These are phyloP conservation scores for Globisporangium orthogonon DNA, from an alignment of 352 stramenopile species.

Conservation along the genomic window DNA sequence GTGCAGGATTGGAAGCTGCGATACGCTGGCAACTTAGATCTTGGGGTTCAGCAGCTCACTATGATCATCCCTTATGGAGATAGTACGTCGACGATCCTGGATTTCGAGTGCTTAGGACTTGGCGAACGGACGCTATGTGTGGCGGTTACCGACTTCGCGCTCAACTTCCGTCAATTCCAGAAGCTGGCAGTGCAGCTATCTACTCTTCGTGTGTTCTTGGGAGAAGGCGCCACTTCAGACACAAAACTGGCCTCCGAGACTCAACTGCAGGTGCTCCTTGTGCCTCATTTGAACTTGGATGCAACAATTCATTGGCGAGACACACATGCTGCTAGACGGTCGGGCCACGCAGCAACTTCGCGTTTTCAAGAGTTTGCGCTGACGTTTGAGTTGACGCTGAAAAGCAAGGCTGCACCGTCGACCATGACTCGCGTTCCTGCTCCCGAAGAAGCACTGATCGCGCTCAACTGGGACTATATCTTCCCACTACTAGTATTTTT, in stretches of 20 bases:
- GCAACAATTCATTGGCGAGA: slow-evolving; percentile 23
- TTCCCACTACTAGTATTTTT: slow-evolving; percentile 56
- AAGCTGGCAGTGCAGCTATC: slow-evolving; percentile 34
- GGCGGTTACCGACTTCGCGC: slow-evolving; percentile 26
- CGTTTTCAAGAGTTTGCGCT: slow-evolving; percentile 26
- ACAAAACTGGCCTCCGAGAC: background rate
- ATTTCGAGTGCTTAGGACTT: slow-evolving; percentile 8
- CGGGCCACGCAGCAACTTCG: background rate
- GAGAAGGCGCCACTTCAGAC: background rate
- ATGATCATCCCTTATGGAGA: slow-evolving; percentile 30
- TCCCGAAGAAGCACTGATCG: slow-evolving; percentile 35
- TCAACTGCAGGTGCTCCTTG: slow-evolving; percentile 15
- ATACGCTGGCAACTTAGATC: slow-evolving; percentile 43
- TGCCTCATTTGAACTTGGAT: slow-evolving; percentile 23
- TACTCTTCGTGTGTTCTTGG: slow-evolving; percentile 14
- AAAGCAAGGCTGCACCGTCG: slow-evolving; percentile 13
- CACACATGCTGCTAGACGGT: background rate
- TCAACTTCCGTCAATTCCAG: slow-evolving; percentile 52
- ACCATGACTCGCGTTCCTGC: slow-evolving; percentile 30
- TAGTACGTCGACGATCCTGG: slow-evolving; percentile 6
- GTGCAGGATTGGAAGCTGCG: slow-evolving; percentile 29
- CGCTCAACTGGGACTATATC: slow-evolving; percentile 67
- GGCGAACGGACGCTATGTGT: slow-evolving; percentile 25
- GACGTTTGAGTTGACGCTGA: slow-evolving; percentile 44
- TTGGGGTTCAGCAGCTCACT: slow-evolving; percentile 29